phyloP scores from a whole-genome alignment of 1,284 basidiomycete genomes.

The Anthracocystis setariae region DNA sequence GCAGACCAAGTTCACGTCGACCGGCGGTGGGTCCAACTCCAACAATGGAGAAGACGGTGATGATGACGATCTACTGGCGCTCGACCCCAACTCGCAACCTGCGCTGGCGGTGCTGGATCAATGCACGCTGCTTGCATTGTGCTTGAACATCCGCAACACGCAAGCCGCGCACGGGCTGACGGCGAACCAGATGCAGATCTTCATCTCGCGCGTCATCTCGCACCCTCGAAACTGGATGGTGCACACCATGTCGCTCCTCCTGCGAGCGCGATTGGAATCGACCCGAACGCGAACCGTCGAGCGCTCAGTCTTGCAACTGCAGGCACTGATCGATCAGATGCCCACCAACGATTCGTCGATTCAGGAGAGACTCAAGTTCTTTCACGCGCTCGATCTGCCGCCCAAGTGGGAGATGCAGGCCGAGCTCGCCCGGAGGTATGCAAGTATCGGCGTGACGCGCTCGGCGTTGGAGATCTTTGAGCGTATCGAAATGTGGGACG shows the following conservation, averaged over 20 bases:
- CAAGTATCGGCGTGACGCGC: conserved; percentile 61
- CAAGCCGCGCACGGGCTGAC: conserved; percentile 67
- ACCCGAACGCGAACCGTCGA: conserved; percentile 64
- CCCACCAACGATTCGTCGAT: conserved; percentile 66
- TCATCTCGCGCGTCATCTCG: conserved; percentile 58
- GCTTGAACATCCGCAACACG: conserved; percentile 64
- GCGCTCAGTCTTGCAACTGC: conserved; percentile 64
- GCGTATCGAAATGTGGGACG: conserved; percentile 65
- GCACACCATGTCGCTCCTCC: conserved; percentile 66
- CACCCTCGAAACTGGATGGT: conserved; percentile 67
- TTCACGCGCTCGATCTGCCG: conserved; percentile 62
- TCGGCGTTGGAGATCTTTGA: conserved; percentile 66
- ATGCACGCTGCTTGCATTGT: conserved; percentile 63
- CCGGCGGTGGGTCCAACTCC: conserved; percentile 69
- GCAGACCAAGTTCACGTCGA: conserved; percentile 83
- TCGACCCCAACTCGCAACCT: conserved; percentile 86
- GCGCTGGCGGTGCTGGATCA: conserved; percentile 62
- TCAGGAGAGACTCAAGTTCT: conserved; percentile 61
- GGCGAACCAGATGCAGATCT: conserved; percentile 63
- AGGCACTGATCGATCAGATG: conserved; percentile 67
- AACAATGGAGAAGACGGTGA: conserved; percentile 66
- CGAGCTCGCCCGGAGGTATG: conserved; percentile 61
- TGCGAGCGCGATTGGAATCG: conserved; percentile 64
- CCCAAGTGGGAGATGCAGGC: conserved; percentile 67
- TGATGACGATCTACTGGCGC: conserved; percentile 70